Conservation (phyloP, 2,329 filamentous ascomycete genomes). For the Aaosphaeria pasadenensis region DNA sequence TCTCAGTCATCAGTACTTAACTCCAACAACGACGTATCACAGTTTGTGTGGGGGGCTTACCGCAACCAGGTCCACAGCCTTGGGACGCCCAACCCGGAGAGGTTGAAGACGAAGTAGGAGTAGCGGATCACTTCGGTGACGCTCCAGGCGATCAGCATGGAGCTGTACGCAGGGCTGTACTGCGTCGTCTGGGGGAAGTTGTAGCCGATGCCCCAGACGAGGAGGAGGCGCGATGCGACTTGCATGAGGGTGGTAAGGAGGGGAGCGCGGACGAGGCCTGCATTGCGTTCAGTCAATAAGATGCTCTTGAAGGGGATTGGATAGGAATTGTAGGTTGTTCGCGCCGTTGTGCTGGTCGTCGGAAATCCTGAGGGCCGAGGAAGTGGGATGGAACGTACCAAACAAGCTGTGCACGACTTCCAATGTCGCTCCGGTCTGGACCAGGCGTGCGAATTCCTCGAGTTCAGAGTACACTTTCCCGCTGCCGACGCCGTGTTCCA, state of each 20-base stretch:
- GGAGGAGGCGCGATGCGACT: conserved; percentile 79
- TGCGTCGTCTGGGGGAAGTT: conserved; percentile 66
- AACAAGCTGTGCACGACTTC: conserved; percentile 80
- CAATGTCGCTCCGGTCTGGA: conserved; percentile 78
- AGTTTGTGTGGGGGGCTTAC: conserved; percentile 33
- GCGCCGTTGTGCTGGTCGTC: too few species aligned
- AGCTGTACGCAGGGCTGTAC: conserved; percentile 61
- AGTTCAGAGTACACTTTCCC: conserved; percentile 59
- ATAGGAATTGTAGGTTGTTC: too few species aligned
- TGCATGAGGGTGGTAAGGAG: conserved; percentile 86
- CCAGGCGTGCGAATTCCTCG: conserved; percentile 70
- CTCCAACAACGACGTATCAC: not conserved
- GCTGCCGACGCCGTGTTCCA: conserved; percentile 15
- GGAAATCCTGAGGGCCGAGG: not conserved
- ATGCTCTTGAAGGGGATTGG: too few species aligned
- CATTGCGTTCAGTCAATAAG: too few species aligned
- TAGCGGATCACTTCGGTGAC: conserved; percentile 92
- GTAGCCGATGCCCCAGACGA: conserved; percentile 82
- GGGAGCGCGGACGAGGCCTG: conserved; percentile 82
- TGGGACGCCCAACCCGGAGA: conserved; percentile 59
- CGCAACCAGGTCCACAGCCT: conserved; percentile 71
- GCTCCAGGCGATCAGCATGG: conserved; percentile 84
- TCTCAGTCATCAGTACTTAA: not conserved
- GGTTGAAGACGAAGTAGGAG: conserved; percentile 78
- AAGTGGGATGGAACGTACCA: conserved; percentile 50